Base-by-base conservation (phyloP, 305 asterid species). In the Fraxinus greggii region DNA sequence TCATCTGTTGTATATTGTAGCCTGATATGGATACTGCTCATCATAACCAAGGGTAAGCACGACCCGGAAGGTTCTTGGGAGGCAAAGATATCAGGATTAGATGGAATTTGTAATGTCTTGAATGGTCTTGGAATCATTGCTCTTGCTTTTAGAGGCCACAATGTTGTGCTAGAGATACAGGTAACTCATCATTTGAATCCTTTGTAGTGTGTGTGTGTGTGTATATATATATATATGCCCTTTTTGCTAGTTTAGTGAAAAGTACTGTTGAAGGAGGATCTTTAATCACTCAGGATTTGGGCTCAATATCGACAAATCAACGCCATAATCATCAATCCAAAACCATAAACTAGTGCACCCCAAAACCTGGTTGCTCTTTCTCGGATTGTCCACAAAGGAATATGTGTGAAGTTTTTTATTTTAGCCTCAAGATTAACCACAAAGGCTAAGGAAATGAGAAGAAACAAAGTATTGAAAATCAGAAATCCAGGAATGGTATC, bases 111-210 rank as follows among this genome's bases (percentile, higher is more conserved):
- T 3, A 61, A 73, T 65, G 70, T 87, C 17, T 32, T 91, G 38
- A 87, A 85, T 75, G 92, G 88, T 0, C 40, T 90, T 12, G 92
- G 88, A 48, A 54, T 90, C 70, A 83, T 89, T n/a, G 88, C 89
- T 32, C 85, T 89, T 69, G 85, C 89, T 77, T 93, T 93, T 51
- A 86, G 93, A 84, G 97, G 98, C 10, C 98, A 94, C 77, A 94
- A 94, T 82, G 83, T 94, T 1, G 89, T 94, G 36, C 86, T 92
- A 2, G 98, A 91, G 85, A 91, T 94, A 80, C 95, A 90, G 93
- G 97, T 90, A 35, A 0, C n/a, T 67, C 21, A 12, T 23, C 26
- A 77, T 72, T 23, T 32, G 24, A 56, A 78, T 28, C 35, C 23
- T 35, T 65, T 63, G 26, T 5, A 63, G 72, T 63, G 32, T 59